Evolutionary conservation across 768 basidiomycete genomes (phyloP), one percentile per base, ranked within the genome.

Genomic region (Rhodotorula graminis): DNA sequence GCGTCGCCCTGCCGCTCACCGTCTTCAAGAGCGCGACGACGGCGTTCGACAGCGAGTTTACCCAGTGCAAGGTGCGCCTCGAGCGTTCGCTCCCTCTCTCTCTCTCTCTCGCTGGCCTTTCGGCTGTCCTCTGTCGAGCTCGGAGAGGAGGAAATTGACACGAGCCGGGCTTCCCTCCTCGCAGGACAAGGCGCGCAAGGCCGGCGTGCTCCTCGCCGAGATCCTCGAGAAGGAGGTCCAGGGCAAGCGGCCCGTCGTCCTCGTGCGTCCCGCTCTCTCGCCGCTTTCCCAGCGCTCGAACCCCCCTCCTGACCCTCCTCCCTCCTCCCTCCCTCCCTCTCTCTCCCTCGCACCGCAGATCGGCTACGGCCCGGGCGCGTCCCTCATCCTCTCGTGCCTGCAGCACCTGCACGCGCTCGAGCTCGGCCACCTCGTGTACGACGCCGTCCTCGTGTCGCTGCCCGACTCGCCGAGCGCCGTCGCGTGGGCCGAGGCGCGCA

Each of bases 291-390:
- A n/a, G n/a, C 55, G 44, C 44, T 7, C 14, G 37, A 9, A 37
- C 19, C 55, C 31, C n/a, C 55, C n/a, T n/a, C 0, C 55, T 19
- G 11, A 56, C 11, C 55, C 55, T 12, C 10, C 12, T 29, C 52
- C 18, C 56, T 37, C 18, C 56, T 18, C 3, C 3, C 53, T 12
- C 53, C 5, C 15, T 33, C 21, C 3, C 56, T 37, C 37, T 37
- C 37, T 9, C 37, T 37, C 37, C 37, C 37, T 37, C 33, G 7
- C 19, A 2, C 14, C 23, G 23, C 44, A 61, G 82, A 78, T 84
- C 70, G 84, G 84, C 1, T 81, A 81, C 27, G 83, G 83, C 12
- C 79, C 84, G 10, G 84, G 84, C n/a, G 82, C 83, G 68, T n/a
- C 77, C 63, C 67, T 78, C 73, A 31, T 70, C 76, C 56, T 77